Percentiles rank a stretch among this genome's conserved stretches.
These are phyloP conservation scores for Sordariomycetes sp. DNA, from an alignment of 2,329 filamentous ascomycete species.

Conservation along the genomic window DNA sequence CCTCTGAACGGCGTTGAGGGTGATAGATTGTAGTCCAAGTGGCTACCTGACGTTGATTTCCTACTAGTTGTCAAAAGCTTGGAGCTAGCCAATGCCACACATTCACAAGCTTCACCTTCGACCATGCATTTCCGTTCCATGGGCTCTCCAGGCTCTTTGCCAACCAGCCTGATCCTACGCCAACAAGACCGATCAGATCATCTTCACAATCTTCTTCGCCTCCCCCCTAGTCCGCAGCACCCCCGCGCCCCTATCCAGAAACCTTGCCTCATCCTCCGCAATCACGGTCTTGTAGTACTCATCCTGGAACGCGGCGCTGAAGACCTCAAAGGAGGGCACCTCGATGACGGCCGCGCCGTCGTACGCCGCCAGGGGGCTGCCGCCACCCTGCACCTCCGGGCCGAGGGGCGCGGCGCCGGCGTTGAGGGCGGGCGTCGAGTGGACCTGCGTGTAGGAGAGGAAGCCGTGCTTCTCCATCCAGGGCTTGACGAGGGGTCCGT, in stretches of 20 bases:
- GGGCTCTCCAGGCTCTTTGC: no score
- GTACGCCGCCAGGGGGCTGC: slow-evolving; percentile 11
- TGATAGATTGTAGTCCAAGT: no score
- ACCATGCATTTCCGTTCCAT: not conserved
- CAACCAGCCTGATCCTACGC: not conserved
- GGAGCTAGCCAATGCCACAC: no score
- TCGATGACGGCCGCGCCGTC: slow-evolving; percentile 21
- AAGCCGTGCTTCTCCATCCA: slow-evolving; percentile 23
- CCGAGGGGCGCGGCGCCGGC: slow-evolving; percentile 7
- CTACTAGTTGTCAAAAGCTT: no score
- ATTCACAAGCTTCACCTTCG: not conserved
- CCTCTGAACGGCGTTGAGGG: not conserved
- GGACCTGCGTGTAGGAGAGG: slow-evolving; percentile 21
- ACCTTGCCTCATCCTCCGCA: slow-evolving; percentile 16
- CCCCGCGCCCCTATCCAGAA: slow-evolving; percentile 17
- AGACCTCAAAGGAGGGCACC: slow-evolving; percentile 14
- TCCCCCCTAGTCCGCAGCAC: slow-evolving; percentile 12
- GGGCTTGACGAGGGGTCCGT: slow-evolving; percentile 20
- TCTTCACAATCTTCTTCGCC: slow-evolving; percentile 10
- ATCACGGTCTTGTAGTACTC: slow-evolving; percentile 19
- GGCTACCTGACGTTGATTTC: no score
- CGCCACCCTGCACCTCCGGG: slow-evolving; percentile 7
- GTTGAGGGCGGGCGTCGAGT: slow-evolving; percentile 14
- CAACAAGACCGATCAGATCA: slow-evolving; percentile 1
- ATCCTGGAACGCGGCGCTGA: slow-evolving; percentile 17